These are phyloP conservation scores for Cyclanthera cordifolia DNA, from an alignment of 306 rosid species.

Conservation along the genomic window DNA sequence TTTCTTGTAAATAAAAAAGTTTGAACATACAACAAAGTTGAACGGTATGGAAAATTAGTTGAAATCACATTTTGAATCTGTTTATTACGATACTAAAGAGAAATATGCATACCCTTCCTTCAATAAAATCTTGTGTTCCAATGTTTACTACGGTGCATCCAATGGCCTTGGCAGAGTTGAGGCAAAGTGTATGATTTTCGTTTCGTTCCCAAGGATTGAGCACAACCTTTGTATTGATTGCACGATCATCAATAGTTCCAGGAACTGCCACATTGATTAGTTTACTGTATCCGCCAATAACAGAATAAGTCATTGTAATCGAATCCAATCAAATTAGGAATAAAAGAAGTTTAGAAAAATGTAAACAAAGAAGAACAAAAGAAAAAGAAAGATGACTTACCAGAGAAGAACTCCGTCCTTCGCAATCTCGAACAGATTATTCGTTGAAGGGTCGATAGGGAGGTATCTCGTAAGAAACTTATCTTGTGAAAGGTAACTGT, in stretches of 20 bases:
- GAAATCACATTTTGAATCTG: neutral
- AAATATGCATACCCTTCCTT: slow-evolving; percentile 75
- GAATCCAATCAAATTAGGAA: neutral
- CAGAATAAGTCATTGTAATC: neutral
- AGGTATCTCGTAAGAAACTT: slow-evolving; percentile 63
- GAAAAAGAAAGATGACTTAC: slow-evolving; percentile 20
- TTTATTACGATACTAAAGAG: slow-evolving; percentile 15
- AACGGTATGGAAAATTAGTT: neutral
- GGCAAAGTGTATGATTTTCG: slow-evolving; percentile 92
- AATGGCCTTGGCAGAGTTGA: slow-evolving; percentile 97
- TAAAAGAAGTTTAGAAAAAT: neutral
- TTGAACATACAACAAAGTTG: neutral
- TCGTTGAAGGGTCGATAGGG: slow-evolving; percentile 78
- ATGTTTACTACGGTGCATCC: slow-evolving; percentile 96
- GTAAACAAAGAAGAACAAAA: too few species aligned
- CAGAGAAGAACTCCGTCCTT: slow-evolving; percentile 96
- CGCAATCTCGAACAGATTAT: slow-evolving; percentile 74
- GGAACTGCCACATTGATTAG: slow-evolving; percentile 95
- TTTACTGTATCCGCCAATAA: slow-evolving; percentile 51
- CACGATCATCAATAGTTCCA: slow-evolving; percentile 85
- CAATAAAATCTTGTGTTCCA: slow-evolving; percentile 94
- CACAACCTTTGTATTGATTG: slow-evolving; percentile 69
- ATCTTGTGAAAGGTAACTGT: slow-evolving; percentile 71
- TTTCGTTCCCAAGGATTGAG: slow-evolving; percentile 99
- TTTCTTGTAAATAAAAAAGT: too few species aligned